Percentiles rank a stretch among this genome's conserved stretches.
These are phyloP conservation scores for Lavandula angustifolia DNA, from an alignment of 257 asterid species.

Conservation along the genomic window DNA sequence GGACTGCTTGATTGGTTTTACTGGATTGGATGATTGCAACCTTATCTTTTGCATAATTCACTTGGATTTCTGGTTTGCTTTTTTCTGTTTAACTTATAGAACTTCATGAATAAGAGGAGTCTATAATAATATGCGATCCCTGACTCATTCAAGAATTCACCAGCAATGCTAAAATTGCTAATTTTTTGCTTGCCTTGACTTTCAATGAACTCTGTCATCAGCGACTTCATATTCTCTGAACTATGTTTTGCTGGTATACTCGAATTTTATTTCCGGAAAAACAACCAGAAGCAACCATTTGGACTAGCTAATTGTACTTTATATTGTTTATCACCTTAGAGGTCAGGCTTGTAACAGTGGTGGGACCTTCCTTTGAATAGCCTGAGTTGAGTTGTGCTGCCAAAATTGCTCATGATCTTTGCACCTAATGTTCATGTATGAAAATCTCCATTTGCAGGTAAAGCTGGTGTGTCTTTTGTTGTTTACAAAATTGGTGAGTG, in stretches of 20 bases:
- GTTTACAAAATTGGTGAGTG: slow-evolving; percentile 88
- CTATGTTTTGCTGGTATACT: slow-evolving; percentile 18
- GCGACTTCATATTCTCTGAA: slow-evolving; percentile 11
- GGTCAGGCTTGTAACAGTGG: not conserved
- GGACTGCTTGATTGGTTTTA: slow-evolving; percentile 40
- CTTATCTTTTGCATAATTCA: slow-evolving; percentile 16
- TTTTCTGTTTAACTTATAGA: slow-evolving; percentile 19
- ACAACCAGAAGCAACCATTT: slow-evolving; percentile 2
- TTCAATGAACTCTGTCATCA: not conserved
- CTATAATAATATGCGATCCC: slow-evolving; percentile 17
- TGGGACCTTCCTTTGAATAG: slow-evolving; percentile 13
- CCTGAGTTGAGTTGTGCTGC: not conserved
- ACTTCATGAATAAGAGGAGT: slow-evolving; percentile 15
- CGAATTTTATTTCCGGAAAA: not conserved
- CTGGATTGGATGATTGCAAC: slow-evolving; percentile 36
- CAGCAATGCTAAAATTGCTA: not conserved
- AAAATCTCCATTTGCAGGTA: slow-evolving; percentile 50
- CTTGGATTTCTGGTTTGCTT: slow-evolving; percentile 27
- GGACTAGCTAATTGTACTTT: slow-evolving; percentile 13
- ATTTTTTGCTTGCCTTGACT: slow-evolving; percentile 10
- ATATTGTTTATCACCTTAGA: not conserved
- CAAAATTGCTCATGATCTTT: slow-evolving; percentile 13
- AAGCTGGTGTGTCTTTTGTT: slow-evolving; percentile 61
- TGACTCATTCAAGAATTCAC: not conserved
- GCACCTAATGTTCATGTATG: slow-evolving; percentile 14